phyloP scores from a whole-genome alignment of 2,329 filamentous ascomycete species.

The Colletotrichum sp. region DNA sequence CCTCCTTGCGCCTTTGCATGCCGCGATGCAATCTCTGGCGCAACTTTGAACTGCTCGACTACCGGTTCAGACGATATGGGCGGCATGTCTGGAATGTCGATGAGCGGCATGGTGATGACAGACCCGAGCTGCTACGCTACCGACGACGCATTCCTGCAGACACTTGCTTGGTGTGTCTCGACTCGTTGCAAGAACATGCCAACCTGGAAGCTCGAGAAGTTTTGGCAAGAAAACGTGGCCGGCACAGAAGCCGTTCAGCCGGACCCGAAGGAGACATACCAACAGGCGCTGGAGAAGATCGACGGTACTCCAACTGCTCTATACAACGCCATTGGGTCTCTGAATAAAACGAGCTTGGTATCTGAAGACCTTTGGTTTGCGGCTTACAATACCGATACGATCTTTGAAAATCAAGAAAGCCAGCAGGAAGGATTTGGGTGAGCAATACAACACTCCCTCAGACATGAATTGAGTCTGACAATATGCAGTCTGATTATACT shows the following conservation, averaged over 20 bases:
- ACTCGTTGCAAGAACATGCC: slow-evolving; percentile 24
- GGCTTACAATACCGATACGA: slow-evolving; percentile 5
- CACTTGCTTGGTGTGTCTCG: slow-evolving; percentile 29
- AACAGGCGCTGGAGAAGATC: slow-evolving; percentile 8
- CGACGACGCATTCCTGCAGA: slow-evolving; percentile 27
- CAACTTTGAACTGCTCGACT: not conserved
- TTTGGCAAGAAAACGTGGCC: slow-evolving; percentile 22
- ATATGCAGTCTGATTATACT: slow-evolving; percentile 28
- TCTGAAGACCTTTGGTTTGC: slow-evolving; percentile 28
- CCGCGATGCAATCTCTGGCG: slow-evolving; percentile 30
- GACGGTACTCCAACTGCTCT: not conserved
- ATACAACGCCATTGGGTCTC: not conserved
- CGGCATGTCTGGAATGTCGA: not conserved
- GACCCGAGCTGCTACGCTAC: slow-evolving; percentile 23
- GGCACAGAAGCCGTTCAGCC: slow-evolving; percentile 17
- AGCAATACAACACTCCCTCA: slow-evolving; percentile 47
- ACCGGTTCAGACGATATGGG: not conserved
- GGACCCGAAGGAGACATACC: slow-evolving; percentile 14
- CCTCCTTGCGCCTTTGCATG: slow-evolving; percentile 41
- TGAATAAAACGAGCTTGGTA: slow-evolving; percentile 39
- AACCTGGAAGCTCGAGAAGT: slow-evolving; percentile 20
- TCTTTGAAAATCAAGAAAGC: not conserved
- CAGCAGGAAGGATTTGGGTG: not conserved
- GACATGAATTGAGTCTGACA: not conserved
- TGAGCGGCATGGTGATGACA: slow-evolving; percentile 20